Conservation (phyloP, 1,284 basidiomycete species). For the Cryptococcus depauperatus region DNA sequence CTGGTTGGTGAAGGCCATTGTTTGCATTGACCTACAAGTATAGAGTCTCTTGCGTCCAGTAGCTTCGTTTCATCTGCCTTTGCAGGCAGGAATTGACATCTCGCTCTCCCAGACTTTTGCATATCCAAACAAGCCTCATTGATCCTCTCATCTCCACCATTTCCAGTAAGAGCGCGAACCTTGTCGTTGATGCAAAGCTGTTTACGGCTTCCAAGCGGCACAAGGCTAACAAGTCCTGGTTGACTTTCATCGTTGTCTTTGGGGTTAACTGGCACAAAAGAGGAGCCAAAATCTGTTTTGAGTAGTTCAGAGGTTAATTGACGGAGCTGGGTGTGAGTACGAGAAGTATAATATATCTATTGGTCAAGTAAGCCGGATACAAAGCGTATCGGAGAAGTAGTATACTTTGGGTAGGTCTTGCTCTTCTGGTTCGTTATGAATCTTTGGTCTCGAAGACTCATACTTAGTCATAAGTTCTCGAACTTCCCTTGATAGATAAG, state of each 20-base stretch:
- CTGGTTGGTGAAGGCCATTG: too few species aligned
- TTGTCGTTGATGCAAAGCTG: slow-evolving; percentile 89
- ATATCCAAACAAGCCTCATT: slow-evolving; percentile 89
- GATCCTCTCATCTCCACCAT: slow-evolving; percentile 60
- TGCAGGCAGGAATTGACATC: slow-evolving; percentile 73
- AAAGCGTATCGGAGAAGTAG: not conserved
- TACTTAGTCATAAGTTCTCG: slow-evolving; percentile 72
- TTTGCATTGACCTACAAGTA: slow-evolving; percentile 48
- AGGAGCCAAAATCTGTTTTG: slow-evolving; percentile 48
- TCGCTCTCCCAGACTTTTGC: slow-evolving; percentile 56
- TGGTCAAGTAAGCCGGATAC: not conserved
- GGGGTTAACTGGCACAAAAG: not conserved
- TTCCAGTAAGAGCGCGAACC: slow-evolving; percentile 36
- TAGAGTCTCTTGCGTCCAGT: slow-evolving; percentile 80
- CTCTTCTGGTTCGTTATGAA: slow-evolving; percentile 30
- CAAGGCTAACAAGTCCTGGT: slow-evolving; percentile 48
- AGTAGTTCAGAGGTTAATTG: slow-evolving; percentile 82
- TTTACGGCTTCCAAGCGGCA: slow-evolving; percentile 81
- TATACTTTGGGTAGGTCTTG: slow-evolving; percentile 44
- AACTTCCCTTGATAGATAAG: slow-evolving; percentile 67
- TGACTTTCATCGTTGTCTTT: slow-evolving; percentile 52
- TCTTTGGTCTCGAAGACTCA: slow-evolving; percentile 22
- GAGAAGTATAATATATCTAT: slow-evolving; percentile 79
- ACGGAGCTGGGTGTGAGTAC: slow-evolving; percentile 90
- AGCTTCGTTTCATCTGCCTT: slow-evolving; percentile 63